These are phyloP conservation scores for Malbranchea cinnamomea DNA, from an alignment of 2,329 filamentous ascomycete genomes.

Conservation along the genomic window DNA sequence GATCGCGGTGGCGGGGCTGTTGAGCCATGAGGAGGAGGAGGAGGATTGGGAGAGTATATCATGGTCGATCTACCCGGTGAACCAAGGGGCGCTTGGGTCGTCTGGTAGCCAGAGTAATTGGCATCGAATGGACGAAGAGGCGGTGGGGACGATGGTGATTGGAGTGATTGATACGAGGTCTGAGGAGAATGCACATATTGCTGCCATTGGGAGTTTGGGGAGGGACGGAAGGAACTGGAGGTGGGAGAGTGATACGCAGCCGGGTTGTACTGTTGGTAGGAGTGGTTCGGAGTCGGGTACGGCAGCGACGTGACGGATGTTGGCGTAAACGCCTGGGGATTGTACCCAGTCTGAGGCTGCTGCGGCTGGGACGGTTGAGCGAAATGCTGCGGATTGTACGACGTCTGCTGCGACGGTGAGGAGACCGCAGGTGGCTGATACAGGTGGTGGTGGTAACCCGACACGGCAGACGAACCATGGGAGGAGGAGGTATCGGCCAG, in stretches of 20 bases:
- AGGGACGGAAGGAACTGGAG: constrained; percentile 15
- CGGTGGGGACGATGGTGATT: constrained; percentile 19
- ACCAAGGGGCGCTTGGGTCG: too few relatives aligned
- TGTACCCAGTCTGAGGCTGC: constrained; percentile 44
- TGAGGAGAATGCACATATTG: constrained; percentile 5
- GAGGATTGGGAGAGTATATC: constrained; percentile 8
- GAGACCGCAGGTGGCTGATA: constrained; percentile 28
- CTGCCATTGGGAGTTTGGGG: constrained; percentile 21
- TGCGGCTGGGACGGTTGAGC: constrained; percentile 32
- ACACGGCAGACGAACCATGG: constrained; percentile 24
- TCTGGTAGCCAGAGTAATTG: too few relatives aligned
- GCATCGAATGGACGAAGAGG: constrained; percentile 26
- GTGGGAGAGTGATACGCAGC: constrained; percentile 31
- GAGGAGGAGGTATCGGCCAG: constrained; percentile 27
- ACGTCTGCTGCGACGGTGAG: constrained; percentile 29
- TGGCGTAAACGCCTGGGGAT: constrained; percentile 47
- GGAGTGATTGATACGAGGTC: constrained; percentile 7
- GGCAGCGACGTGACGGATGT: constrained; percentile 14
- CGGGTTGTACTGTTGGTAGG: constrained; percentile 35
- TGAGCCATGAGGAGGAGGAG: constrained; percentile 4
- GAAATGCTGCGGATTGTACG: constrained; percentile 52
- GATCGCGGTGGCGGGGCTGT: neutral
- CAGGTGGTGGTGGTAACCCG: constrained; percentile 39
- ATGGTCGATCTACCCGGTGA: constrained; percentile 4
- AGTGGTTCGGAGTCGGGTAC: constrained; percentile 15